Evolutionary conservation across 345 rosid species (phyloP).

Genomic region (Citrus trifoliata): DNA sequence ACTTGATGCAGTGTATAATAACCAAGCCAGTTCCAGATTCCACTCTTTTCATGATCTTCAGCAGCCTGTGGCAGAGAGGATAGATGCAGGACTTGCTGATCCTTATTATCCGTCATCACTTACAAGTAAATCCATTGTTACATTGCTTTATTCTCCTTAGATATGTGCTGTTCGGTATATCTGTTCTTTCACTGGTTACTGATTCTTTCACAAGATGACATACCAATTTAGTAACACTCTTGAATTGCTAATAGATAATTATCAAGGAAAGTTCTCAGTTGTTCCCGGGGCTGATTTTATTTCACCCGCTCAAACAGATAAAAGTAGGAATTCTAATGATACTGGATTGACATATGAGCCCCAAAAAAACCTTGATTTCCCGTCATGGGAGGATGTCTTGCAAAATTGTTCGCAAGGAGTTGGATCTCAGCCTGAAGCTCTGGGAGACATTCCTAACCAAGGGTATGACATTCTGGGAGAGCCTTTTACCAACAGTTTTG

Average conservation of each 20-base stretch:
- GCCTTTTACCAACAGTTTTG: conserved; percentile 33
- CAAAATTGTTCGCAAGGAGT: conserved; percentile 41
- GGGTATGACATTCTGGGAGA: conserved; percentile 46
- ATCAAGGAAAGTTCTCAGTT: conserved; percentile 42
- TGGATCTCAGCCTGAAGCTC: conserved; percentile 37
- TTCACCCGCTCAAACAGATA: conserved; percentile 33
- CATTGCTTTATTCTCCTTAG: not conserved
- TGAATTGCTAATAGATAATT: conserved; percentile 40
- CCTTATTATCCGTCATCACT: conserved; percentile 40
- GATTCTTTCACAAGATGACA: conserved; percentile 4
- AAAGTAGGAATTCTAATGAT: conserved; percentile 28
- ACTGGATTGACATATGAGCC: conserved; percentile 46
- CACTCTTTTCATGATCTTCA: conserved; percentile 47
- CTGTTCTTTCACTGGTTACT: conserved; percentile 9
- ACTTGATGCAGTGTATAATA: conserved; percentile 54
- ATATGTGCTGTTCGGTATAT: not conserved
- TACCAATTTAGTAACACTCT: conserved; percentile 14
- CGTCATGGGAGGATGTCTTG: conserved; percentile 64
- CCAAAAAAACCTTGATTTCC: conserved; percentile 45
- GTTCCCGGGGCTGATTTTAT: conserved; percentile 30
- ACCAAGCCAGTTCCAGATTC: conserved; percentile 51
- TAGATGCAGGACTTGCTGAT: conserved; percentile 37
- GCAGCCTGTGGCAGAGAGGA: conserved; percentile 37
- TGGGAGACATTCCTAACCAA: conserved; percentile 33
- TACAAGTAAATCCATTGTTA: conserved; percentile 38